Evolutionary conservation across 106 monocot genomes (phyloP), one percentile per base, ranked within the genome.

Genomic region (Dactylorhiza incarnata): DNA sequence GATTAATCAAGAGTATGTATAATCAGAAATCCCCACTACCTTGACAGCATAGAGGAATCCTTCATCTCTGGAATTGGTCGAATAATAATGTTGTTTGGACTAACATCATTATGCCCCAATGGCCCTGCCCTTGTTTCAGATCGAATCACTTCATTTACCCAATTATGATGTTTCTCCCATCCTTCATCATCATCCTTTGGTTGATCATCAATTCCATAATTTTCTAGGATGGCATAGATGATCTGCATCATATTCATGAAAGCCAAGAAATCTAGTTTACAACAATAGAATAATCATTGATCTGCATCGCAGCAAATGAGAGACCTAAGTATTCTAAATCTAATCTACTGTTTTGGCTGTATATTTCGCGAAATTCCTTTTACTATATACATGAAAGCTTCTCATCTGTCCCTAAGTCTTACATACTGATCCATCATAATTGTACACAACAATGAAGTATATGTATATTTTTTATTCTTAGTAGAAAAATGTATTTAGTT

Each of bases 141-240:
- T 80, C 96, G 81, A 84, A 89, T 87, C 62, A 97, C 88, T 83
- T 93, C 93, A 87, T 88, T 83, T 73, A 97, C 97, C 97, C 97
- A 97, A 74, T 94, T 85, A 80, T 89, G 93, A 58, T 84, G 81
- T 22, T 87, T 54, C 11, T 76, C 83, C 63, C 46, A 76, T 81
- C 84, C 80, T 49, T 80, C 87, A 77, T 74, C 80, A 77, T 47
- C 78, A 62, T 75, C 84, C 50, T 68, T 80, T 45, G 25, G 48
- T 16, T 70, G 43, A 46, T 82, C 87, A 63, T 77, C 79, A 49
- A 45, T 26, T 46, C 78, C 78, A 81, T 94, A 93, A 80, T 89
- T 91, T 72, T 97, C 86, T 79, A 97, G 79, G 59, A 74, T 83
- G 29, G 86, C 84, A 79, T 81, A 72, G 16, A 91, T 75, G 44